These are phyloP conservation scores for Trametes polyzona DNA, from an alignment of 1,284 basidiomycete species.

Conservation along the genomic window DNA sequence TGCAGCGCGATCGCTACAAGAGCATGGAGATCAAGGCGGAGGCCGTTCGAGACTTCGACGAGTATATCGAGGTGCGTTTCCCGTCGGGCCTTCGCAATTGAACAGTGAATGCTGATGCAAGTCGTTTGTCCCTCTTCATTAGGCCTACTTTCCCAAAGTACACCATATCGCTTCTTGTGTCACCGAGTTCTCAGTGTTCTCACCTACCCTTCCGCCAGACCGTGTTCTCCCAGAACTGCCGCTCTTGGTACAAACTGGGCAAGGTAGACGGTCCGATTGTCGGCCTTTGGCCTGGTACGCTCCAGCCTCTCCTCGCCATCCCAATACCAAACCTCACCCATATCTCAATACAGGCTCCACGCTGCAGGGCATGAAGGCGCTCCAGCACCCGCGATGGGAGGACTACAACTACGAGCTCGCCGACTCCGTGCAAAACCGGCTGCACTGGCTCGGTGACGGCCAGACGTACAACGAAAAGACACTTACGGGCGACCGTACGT, in stretches of 20 bases:
- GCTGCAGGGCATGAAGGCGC: slow-evolving; percentile 52
- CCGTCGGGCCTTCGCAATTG: too few relatives aligned
- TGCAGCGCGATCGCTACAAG: slow-evolving; percentile 62
- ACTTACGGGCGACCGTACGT: slow-evolving; percentile 50
- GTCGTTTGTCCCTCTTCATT: not conserved
- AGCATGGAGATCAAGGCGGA: slow-evolving; percentile 59
- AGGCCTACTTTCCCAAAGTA: slow-evolving; percentile 53
- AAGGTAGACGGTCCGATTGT: slow-evolving; percentile 59
- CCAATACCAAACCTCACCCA: not conserved
- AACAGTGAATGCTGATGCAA: too few relatives aligned
- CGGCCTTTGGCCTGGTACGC: slow-evolving; percentile 63
- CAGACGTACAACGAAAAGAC: slow-evolving; percentile 49
- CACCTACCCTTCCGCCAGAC: slow-evolving; percentile 41
- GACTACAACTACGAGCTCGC: slow-evolving; percentile 60
- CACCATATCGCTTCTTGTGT: slow-evolving; percentile 3
- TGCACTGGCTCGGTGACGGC: slow-evolving; percentile 66
- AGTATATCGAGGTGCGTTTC: slow-evolving; percentile 50
- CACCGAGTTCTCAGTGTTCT: too few relatives aligned
- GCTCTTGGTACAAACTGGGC: slow-evolving; percentile 70
- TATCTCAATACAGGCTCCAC: slow-evolving; percentile 49
- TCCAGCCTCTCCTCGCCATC: not conserved
- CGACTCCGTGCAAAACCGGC: slow-evolving; percentile 49
- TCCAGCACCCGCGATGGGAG: slow-evolving; percentile 65
- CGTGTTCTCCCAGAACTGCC: slow-evolving; percentile 60
- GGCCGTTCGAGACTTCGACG: slow-evolving; percentile 62